Evolutionary conservation across 768 basidiomycete genomes (phyloP).

Genomic region (Piloderma croceum): DNA sequence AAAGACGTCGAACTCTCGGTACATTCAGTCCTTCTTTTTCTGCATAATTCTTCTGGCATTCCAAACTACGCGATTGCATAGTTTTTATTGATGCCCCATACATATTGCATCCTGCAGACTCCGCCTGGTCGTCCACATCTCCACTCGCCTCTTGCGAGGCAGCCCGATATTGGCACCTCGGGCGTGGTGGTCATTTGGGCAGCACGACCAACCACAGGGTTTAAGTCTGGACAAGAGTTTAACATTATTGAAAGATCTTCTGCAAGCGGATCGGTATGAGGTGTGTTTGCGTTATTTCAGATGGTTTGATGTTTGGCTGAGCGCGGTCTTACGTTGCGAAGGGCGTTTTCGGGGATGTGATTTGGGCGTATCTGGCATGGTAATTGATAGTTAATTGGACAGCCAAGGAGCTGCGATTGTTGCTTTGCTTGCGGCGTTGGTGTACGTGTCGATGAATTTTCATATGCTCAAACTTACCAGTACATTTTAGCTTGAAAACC

Average conservation of each 20-base stretch:
- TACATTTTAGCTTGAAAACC: conserved; percentile 45
- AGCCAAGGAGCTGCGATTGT: conserved; percentile 81
- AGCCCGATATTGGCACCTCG: conserved; percentile 56
- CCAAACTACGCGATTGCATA: conserved; percentile 21
- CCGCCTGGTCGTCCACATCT: conserved; percentile 36
- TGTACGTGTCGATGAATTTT: conserved; percentile 36
- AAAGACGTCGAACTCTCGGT: conserved; percentile 63
- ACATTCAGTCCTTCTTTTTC: conserved; percentile 2
- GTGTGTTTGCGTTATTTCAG: conserved; percentile 34
- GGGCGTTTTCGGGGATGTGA: conserved; percentile 74
- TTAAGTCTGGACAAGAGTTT: conserved; percentile 57
- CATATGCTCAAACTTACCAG: conserved; percentile 1
- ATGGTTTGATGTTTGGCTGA: conserved; percentile 4
- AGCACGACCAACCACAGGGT: conserved; percentile 27
- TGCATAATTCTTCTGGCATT: background rate
- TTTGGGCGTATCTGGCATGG: background rate
- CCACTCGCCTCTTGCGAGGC: conserved; percentile 30
- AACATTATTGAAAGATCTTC: conserved; percentile 45
- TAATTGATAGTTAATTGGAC: conserved; percentile 4
- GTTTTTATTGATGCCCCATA: conserved; percentile 74
- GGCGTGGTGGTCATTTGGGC: conserved; percentile 66
- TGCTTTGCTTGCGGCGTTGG: conserved; percentile 62
- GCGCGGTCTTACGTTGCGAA: conserved; percentile 23
- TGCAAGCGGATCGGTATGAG: conserved; percentile 59
- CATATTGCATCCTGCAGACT: conserved; percentile 60